Percentiles rank a stretch among this genome's conserved stretches.
Conservation (phyloP, 208 protist species). For the Trypanosoma melophagium region DNA sequence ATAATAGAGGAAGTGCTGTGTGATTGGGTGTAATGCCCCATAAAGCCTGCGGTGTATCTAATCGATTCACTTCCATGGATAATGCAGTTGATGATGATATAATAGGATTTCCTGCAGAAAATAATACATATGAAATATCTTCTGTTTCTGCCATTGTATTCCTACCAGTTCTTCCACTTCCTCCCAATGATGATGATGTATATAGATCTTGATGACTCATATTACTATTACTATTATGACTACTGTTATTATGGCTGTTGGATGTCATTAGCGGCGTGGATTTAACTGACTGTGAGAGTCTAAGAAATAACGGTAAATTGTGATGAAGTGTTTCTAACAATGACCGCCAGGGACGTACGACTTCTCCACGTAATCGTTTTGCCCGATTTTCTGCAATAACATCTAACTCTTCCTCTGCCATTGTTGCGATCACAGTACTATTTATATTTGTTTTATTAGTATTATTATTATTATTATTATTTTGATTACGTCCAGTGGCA, state of each 20-base stretch:
- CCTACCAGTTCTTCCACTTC: not conserved
- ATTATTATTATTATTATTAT: constrained; percentile 13
- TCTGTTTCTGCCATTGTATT: too few species aligned
- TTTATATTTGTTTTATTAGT: too few species aligned
- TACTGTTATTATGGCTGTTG: not conserved
- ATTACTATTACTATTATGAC: not conserved
- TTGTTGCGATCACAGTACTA: not conserved
- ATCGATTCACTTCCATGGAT: not conserved
- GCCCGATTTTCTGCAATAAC: constrained; percentile 23
- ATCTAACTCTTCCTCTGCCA: constrained; percentile 22
- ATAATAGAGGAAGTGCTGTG: constrained; percentile 59
- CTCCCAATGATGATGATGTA: not conserved
- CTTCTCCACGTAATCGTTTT: constrained; percentile 44
- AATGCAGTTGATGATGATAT: not conserved
- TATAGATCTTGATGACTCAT: not conserved
- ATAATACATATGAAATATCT: too few species aligned
- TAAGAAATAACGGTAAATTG: constrained; percentile 23
- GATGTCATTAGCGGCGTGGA: not conserved
- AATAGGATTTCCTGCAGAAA: too few species aligned
- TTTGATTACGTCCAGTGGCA: constrained; percentile 2
- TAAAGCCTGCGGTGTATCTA: not conserved
- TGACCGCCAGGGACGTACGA: constrained; percentile 50
- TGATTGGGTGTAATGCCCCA: constrained; percentile 24
- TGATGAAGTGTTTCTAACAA: constrained; percentile 57
- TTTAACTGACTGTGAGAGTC: not conserved